Evolutionary conservation across 164 flowering plant genomes (phyloP).

Genomic region (Vitis amurensis): DNA sequence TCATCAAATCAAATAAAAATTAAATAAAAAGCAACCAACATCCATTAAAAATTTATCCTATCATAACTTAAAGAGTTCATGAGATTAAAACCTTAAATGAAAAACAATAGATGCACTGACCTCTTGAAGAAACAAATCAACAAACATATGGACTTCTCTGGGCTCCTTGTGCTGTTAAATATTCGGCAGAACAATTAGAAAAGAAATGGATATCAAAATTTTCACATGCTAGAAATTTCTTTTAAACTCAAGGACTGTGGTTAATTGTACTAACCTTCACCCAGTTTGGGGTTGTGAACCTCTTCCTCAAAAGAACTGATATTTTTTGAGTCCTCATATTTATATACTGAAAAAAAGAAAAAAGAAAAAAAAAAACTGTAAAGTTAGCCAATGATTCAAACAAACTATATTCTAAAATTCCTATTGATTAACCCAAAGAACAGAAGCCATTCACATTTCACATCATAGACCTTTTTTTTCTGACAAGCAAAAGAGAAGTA

Average conservation of each 20-base stretch:
- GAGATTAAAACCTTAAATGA: background rate
- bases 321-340: conserved; percentile 78
- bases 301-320: conserved; percentile 77
- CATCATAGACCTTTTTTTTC: too few species aligned
- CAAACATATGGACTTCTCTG: conserved; percentile 99
- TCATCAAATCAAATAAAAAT: too few species aligned
- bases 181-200: conserved; percentile 14
- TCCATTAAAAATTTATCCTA: too few species aligned
- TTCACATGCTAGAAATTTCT: background rate
- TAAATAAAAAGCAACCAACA: too few species aligned
- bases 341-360: conserved; percentile 62
- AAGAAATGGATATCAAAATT: conserved; percentile 5
- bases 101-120: conserved; percentile 33
- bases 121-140: conserved; percentile 94
- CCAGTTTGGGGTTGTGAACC: conserved; percentile 97
- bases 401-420: too few species aligned
- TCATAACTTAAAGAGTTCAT: too few species aligned
- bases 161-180: conserved; percentile 95
- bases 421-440: too few species aligned
- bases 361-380: background rate
- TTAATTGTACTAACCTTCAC: conserved; percentile 62
- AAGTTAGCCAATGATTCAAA: background rate
- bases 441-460: too few species aligned
- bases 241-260: background rate
- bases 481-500: too few species aligned